Evolutionary conservation across 148 eudicot species (phyloP).

Genomic region (Chenopodium formosanum): DNA sequence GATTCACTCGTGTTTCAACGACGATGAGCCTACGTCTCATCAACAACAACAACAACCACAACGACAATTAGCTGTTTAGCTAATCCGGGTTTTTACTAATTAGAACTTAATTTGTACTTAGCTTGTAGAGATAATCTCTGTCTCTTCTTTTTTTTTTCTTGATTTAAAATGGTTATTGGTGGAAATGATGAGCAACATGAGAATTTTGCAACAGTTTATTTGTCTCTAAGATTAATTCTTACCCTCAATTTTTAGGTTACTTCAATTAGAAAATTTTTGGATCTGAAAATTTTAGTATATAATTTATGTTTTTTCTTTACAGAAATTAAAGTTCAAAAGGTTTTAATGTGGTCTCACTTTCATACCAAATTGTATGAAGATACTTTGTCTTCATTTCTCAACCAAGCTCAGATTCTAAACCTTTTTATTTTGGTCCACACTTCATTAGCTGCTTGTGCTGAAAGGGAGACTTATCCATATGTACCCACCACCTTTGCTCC

Average conservation of each 20-base stretch:
- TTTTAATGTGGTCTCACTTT: conserved; percentile 20
- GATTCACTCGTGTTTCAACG: conserved; percentile 32
- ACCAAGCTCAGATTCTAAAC: conserved; percentile 22
- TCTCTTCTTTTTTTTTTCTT: neutral
- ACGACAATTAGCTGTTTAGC: conserved; percentile 28
- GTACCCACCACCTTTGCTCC: neutral
- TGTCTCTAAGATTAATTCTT: neutral
- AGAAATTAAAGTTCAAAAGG: conserved; percentile 15
- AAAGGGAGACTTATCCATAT: conserved; percentile 24
- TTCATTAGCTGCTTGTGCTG: neutral
- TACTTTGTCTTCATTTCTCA: conserved; percentile 28
- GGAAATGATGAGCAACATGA: conserved; percentile 27
- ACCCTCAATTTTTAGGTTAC: neutral
- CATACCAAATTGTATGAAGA: conserved; percentile 26
- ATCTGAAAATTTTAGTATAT: conserved; percentile 5
- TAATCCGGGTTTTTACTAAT: neutral
- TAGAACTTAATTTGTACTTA: conserved; percentile 25
- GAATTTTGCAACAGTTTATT: conserved; percentile 18
- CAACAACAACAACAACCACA: conserved; percentile 33
- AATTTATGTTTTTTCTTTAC: conserved; percentile 24
- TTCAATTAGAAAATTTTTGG: conserved; percentile 13
- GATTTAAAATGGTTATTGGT: neutral
- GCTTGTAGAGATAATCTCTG: conserved; percentile 13
- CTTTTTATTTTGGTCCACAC: neutral
- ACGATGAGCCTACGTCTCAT: conserved; percentile 33